Evolutionary conservation across 1,284 basidiomycete genomes (phyloP).

Genomic region (Puccinia polysora): DNA sequence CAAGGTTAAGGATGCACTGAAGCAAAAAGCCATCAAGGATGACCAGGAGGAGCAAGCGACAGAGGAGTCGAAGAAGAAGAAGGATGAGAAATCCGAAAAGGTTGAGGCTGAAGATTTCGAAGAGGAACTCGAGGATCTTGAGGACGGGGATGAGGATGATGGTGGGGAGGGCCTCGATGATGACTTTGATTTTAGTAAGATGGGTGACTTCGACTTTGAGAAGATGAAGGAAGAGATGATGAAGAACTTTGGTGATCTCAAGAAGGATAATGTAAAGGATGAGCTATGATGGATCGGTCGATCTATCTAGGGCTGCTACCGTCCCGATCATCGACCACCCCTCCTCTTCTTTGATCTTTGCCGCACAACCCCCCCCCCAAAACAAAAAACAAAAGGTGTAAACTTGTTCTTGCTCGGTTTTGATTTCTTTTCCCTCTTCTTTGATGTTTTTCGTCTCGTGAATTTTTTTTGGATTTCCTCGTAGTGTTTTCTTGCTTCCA

Average conservation of each 20-base stretch:
- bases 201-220: background rate
- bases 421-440: too few species aligned
- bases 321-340: too few species aligned
- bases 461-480: too few species aligned
- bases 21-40: slow-evolving; percentile 13
- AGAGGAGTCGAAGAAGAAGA: background rate
- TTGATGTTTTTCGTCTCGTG: too few species aligned
- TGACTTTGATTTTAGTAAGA: slow-evolving; percentile 22
- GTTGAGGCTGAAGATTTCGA: background rate
- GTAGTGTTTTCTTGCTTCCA: too few species aligned
- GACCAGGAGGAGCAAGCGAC: slow-evolving; percentile 10
- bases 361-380: too few species aligned
- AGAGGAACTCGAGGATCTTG: slow-evolving; percentile 5
- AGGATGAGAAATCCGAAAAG: background rate
- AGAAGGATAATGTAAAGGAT: slow-evolving; percentile 11
- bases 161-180: background rate
- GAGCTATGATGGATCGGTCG: too few species aligned
- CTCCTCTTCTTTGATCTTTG: too few species aligned
- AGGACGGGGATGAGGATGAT: background rate
- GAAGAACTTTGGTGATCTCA: slow-evolving; percentile 12
- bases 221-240: slow-evolving; percentile 30
- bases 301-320: too few species aligned
- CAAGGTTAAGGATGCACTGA: slow-evolving; percentile 34
- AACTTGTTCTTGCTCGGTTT: too few species aligned
- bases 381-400: too few species aligned